Conservation (phyloP, 140 eudicot genomes). For the Eryngium alpinum region DNA sequence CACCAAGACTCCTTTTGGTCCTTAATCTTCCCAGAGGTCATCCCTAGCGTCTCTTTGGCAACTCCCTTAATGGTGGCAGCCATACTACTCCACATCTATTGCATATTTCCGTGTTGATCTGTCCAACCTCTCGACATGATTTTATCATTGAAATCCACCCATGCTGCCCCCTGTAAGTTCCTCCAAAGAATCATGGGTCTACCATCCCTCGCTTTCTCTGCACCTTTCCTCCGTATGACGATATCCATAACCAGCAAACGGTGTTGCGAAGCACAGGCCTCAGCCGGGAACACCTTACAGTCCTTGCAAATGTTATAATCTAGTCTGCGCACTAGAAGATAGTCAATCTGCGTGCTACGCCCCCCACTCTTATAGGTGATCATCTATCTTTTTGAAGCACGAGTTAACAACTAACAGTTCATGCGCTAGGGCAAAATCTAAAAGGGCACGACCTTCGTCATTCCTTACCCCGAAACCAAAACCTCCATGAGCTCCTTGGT, state of each 20-base stretch:
- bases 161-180: background rate
- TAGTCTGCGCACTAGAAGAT: background rate
- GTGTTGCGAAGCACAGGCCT: too few species aligned
- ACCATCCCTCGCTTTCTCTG: background rate
- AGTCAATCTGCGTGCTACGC: too few species aligned
- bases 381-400: background rate
- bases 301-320: background rate
- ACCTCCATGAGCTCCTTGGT: too few species aligned
- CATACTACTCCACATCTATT: too few species aligned
- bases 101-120: too few species aligned
- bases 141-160: background rate
- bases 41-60: too few species aligned
- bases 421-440: conserved; percentile 10
- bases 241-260: too few species aligned
- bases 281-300: conserved; percentile 6
- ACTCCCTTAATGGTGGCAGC: too few species aligned
- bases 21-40: too few species aligned
- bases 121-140: background rate
- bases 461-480: too few species aligned
- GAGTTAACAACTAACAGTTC: conserved; percentile 5
- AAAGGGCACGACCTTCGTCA: background rate
- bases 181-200: conserved; percentile 7
- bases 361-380: background rate
- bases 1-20: too few species aligned
- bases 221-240: background rate